A percentile compares a stretch with the other conserved stretches of the same genome.
phyloP scores from a whole-genome alignment of 176 grass and related monocot genomes.

The Secale cereale region DNA sequence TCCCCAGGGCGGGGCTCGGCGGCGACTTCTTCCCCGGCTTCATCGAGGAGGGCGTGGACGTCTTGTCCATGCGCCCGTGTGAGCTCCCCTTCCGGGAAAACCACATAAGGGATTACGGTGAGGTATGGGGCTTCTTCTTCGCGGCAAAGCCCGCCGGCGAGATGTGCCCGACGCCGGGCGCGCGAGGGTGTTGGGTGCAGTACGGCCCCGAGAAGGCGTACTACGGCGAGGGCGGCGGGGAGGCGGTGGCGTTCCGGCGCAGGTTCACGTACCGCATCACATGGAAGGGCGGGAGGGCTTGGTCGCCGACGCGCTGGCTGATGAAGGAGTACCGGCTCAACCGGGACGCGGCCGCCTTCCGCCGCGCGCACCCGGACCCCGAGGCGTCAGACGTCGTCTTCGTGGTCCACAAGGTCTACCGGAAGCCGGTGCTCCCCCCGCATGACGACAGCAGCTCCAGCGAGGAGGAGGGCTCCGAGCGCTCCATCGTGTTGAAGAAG shows the following conservation, averaged over 20 bases:
- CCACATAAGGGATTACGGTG: not conserved
- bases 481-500: not conserved
- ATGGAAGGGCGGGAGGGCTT: not conserved
- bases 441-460: not conserved
- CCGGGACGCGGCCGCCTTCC: not conserved
- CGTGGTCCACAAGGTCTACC: not conserved
- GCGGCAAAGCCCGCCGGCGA: not conserved
- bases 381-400: not conserved
- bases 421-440: not conserved
- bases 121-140: slow-evolving; percentile 6
- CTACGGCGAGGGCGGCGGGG: not conserved
- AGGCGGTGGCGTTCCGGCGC: not conserved
- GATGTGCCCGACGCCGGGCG: not conserved
- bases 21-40: not conserved
- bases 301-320: not conserved
- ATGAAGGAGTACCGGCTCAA: slow-evolving; percentile 22
- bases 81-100: not conserved
- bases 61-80: not conserved
- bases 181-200: not conserved
- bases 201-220: not conserved
- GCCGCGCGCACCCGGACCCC: not conserved
- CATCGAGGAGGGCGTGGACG: not conserved
- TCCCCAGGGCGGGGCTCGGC: not conserved
- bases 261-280: not conserved
- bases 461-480: not conserved